Conservation (phyloP, 2,329 filamentous ascomycete genomes). For the Aciculosporium take region DNA sequence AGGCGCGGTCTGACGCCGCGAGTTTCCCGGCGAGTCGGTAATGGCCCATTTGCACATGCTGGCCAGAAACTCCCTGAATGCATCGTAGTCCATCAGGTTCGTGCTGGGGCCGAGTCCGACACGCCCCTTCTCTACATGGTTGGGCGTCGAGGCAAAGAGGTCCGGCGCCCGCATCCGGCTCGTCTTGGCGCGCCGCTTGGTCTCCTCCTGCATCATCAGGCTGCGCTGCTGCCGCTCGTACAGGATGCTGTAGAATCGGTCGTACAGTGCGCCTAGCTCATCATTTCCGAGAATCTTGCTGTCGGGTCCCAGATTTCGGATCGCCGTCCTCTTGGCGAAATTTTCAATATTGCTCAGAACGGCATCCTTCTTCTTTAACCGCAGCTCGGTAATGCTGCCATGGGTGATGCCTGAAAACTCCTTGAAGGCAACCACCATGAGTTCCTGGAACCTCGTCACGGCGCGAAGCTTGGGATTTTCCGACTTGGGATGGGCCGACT, state of each 20-base stretch:
- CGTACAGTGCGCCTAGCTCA: conserved; percentile 81
- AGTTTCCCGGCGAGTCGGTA: conserved; percentile 61
- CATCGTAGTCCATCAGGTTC: conserved; percentile 93
- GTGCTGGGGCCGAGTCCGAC: conserved; percentile 82
- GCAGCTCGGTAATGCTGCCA: conserved; percentile 74
- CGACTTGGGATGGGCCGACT: conserved; percentile 88
- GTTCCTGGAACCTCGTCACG: conserved; percentile 90
- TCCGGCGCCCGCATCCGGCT: conserved; percentile 29
- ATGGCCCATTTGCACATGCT: conserved; percentile 86
- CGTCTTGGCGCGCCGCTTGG: conserved; percentile 49
- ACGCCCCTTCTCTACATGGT: conserved; percentile 63
- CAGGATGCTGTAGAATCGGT: conserved; percentile 81
- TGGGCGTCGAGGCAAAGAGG: conserved; percentile 20
- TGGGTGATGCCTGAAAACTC: conserved; percentile 95
- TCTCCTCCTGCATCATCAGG: conserved; percentile 62
- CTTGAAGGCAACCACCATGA: conserved; percentile 98
- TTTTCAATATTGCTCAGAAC: conserved; percentile 93
- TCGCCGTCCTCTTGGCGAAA: conserved; percentile 92
- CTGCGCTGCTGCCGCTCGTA: conserved; percentile 84
- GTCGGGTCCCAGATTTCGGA: conserved; percentile 87
- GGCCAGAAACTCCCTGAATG: conserved; percentile 86
- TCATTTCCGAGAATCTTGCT: conserved; percentile 80
- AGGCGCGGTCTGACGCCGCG: conserved; percentile 30
- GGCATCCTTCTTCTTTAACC: conserved; percentile 83
- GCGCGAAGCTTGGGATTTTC: conserved; percentile 89